Percentiles rank a stretch among this genome's conserved stretches.
phyloP scores from a whole-genome alignment of 2,329 filamentous ascomycete genomes.

The Colletotrichum lentis region DNA sequence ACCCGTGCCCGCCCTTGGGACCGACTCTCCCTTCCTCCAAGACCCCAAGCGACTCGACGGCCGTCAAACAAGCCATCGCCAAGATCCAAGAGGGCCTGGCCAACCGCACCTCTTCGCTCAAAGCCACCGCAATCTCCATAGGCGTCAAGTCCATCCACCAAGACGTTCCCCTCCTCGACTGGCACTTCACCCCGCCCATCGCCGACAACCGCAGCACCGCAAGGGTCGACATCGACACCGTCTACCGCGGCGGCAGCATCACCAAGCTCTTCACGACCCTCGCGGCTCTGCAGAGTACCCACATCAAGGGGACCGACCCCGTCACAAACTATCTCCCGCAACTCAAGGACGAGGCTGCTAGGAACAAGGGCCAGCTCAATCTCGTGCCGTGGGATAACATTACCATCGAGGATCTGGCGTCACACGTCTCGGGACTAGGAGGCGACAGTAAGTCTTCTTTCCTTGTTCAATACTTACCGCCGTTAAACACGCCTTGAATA shows the following conservation, averaged over 20 bases:
- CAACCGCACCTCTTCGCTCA: conserved; percentile 40
- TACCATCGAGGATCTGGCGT: conserved; percentile 38
- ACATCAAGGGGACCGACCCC: conserved; percentile 43
- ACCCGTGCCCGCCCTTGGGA: conserved; percentile 18
- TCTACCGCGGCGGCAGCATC: conserved; percentile 54
- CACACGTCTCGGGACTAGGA: conserved; percentile 37
- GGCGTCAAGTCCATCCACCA: conserved; percentile 55
- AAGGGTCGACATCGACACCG: conserved; percentile 50
- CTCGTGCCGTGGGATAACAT: conserved; percentile 37
- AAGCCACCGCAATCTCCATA: conserved; percentile 50
- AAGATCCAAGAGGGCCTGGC: conserved; percentile 11
- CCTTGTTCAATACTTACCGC: neutral
- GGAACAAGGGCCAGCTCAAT: conserved; percentile 1
- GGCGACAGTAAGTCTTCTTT: conserved; percentile 32
- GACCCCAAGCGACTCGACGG: conserved; percentile 15
- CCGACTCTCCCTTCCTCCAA: conserved; percentile 17
- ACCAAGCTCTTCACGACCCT: conserved; percentile 54
- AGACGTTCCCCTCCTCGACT: conserved; percentile 48
- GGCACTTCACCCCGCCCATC: conserved; percentile 51
- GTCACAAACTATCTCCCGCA: conserved; percentile 43
- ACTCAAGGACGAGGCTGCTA: conserved; percentile 12
- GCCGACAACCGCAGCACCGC: conserved; percentile 30
- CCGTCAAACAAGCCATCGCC: conserved; percentile 10
- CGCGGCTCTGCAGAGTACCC: conserved; percentile 44
- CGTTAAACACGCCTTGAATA: too few species aligned